phyloP scores from a whole-genome alignment of 2,329 filamentous ascomycete species.

The Didymella arachidicola region DNA sequence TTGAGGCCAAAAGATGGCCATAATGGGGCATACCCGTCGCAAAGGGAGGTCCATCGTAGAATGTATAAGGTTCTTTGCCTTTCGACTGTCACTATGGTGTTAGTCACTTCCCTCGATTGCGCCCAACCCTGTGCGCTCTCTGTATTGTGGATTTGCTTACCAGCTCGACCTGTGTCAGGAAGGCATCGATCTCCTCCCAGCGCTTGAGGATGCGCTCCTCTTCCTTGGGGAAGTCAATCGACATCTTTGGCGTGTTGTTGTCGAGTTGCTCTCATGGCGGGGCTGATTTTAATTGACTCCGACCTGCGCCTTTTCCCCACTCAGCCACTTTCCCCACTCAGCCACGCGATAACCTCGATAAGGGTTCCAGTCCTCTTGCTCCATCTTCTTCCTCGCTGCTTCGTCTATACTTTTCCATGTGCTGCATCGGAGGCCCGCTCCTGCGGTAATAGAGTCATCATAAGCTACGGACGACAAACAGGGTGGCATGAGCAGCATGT shows the following conservation, averaged over 20 bases:
- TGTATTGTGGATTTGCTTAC: constrained; percentile 29
- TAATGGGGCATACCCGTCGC: constrained; percentile 69
- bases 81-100: constrained; percentile 61
- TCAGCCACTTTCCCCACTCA: too few relatives aligned
- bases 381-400: background rate
- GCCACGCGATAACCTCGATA: background rate
- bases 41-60: constrained; percentile 77
- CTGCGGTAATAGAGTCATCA: background rate
- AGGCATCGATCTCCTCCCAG: constrained; percentile 94
- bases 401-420: background rate
- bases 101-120: constrained; percentile 5
- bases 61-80: constrained; percentile 85
- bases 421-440: background rate
- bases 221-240: constrained; percentile 90
- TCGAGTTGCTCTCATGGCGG: constrained; percentile 31
- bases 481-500: background rate
- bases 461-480: too few relatives aligned
- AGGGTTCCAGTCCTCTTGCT: too few relatives aligned
- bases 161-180: constrained; percentile 85
- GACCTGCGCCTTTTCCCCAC: constrained; percentile 20
- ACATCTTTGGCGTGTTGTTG: constrained; percentile 63
- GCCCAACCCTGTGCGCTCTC: background rate
- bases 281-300: constrained; percentile 31
- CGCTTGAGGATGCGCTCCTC: constrained; percentile 83
- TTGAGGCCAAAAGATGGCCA: constrained; percentile 84